Evolutionary conservation across 2,329 filamentous ascomycete genomes (phyloP).

Genomic region (Aspergillus tamarii): DNA sequence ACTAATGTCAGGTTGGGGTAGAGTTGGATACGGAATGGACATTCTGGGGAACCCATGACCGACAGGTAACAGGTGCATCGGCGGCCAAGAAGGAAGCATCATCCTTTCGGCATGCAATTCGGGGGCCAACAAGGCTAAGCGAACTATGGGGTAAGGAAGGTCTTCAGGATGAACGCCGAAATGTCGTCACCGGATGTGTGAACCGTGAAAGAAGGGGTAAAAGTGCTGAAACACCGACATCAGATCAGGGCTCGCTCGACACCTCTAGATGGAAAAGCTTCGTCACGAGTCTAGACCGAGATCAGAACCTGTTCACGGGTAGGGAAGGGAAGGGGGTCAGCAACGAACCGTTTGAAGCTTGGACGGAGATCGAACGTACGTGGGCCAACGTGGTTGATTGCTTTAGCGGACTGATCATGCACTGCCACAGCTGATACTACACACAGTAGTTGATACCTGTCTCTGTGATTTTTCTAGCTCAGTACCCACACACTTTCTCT

Average conservation of each 20-base stretch:
- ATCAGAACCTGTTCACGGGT: background rate
- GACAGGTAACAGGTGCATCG: constrained; percentile 20
- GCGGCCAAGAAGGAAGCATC: constrained; percentile 13
- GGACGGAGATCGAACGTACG: constrained; percentile 18
- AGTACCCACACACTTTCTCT: background rate
- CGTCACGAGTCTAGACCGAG: constrained; percentile 20
- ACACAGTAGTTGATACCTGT: background rate
- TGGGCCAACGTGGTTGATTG: constrained; percentile 26
- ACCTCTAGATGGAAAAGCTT: constrained; percentile 18
- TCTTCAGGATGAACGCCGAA: background rate
- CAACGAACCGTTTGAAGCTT: constrained; percentile 19
- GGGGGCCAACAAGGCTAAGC: constrained; percentile 8
- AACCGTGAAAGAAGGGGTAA: constrained; percentile 16
- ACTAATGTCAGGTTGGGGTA: background rate
- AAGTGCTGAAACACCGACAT: constrained; percentile 22
- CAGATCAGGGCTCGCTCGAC: constrained; percentile 14
- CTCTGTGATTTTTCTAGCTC: background rate
- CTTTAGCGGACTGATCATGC: constrained; percentile 14
- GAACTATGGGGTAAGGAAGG: background rate
- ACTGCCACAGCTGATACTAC: constrained; percentile 18
- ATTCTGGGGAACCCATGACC: constrained; percentile 23
- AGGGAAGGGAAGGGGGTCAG: constrained; percentile 4
- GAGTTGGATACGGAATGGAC: constrained; percentile 17
- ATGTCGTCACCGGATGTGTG: constrained; percentile 14
- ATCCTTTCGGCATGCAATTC: constrained; percentile 18